These are phyloP conservation scores for Naganishia randhawae DNA, from an alignment of 768 basidiomycete genomes.

Conservation along the genomic window DNA sequence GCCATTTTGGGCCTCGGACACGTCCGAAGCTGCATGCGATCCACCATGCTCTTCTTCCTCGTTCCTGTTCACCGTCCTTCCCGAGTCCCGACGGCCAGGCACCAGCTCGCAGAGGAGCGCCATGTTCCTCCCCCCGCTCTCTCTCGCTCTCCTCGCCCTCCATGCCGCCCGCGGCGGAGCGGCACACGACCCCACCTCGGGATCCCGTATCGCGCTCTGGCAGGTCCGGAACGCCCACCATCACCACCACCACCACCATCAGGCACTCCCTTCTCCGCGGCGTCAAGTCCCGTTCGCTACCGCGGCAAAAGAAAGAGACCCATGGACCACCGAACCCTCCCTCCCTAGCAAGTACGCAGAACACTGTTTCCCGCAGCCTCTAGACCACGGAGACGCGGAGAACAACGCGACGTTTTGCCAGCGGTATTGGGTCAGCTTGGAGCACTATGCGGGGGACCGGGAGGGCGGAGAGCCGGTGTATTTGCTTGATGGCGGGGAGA, in stretches of 20 bases:
- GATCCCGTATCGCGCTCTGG: slow-evolving; percentile 15
- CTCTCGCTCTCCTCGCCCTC: background rate
- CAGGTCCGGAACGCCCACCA: background rate
- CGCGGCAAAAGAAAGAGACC: background rate
- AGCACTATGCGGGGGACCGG: slow-evolving; percentile 59
- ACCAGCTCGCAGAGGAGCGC: background rate
- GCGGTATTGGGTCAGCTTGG: slow-evolving; percentile 85
- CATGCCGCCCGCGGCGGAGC: background rate
- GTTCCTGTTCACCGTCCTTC: too few relatives aligned
- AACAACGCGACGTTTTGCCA: slow-evolving; percentile 68
- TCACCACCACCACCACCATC: background rate
- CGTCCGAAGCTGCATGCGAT: too few relatives aligned
- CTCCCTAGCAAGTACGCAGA: slow-evolving; percentile 23
- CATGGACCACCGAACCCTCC: slow-evolving; percentile 18
- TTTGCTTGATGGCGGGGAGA: slow-evolving; percentile 89
- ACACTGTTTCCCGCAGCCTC: slow-evolving; percentile 71
- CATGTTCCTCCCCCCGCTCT: background rate
- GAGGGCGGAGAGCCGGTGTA: slow-evolving; percentile 73
- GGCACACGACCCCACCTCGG: background rate
- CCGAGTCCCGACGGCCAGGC: too few relatives aligned
- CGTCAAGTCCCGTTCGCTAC: background rate
- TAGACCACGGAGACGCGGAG: slow-evolving; percentile 70
- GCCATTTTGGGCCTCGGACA: too few relatives aligned
- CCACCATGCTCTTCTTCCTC: too few relatives aligned
- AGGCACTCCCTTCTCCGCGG: background rate